These are phyloP conservation scores for Solanum clarkiae DNA, from an alignment of 257 asterid genomes.

Conservation along the genomic window DNA sequence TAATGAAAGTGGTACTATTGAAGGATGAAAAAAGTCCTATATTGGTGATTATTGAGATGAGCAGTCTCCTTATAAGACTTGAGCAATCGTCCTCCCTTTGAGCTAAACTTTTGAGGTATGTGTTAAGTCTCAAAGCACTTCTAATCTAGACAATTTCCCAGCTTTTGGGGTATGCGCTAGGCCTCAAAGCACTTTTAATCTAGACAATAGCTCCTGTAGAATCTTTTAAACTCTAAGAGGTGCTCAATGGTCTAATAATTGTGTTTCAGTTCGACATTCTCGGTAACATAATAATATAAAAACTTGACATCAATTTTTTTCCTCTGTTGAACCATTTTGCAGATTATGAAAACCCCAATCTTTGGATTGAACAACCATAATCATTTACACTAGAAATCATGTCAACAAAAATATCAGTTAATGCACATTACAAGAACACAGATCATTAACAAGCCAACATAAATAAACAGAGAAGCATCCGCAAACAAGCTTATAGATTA, in stretches of 20 bases:
- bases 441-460: neutral
- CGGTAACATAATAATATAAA: neutral
- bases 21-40: no score
- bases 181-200: neutral
- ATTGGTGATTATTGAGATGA: no score
- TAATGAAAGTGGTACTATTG: neutral
- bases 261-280: neutral
- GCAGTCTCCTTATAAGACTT: no score
- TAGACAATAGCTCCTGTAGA: neutral
- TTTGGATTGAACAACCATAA: neutral
- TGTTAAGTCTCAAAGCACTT: neutral
- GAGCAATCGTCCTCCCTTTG: no score
- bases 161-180: no score
- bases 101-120: no score
- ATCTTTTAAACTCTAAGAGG: neutral
- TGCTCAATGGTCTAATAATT: neutral
- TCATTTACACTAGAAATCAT: neutral
- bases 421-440: neutral
- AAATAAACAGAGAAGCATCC: neutral
- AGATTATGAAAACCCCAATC: neutral
- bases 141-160: neutral
- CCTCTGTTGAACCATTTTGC: neutral
- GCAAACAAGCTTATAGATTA: neutral
- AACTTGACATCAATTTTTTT: neutral
- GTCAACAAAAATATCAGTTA: neutral